A percentile compares a stretch with the other conserved stretches of the same genome.
phyloP scores from a whole-genome alignment of 75 land plant genomes.

The Pseudotsuga menziesii region DNA sequence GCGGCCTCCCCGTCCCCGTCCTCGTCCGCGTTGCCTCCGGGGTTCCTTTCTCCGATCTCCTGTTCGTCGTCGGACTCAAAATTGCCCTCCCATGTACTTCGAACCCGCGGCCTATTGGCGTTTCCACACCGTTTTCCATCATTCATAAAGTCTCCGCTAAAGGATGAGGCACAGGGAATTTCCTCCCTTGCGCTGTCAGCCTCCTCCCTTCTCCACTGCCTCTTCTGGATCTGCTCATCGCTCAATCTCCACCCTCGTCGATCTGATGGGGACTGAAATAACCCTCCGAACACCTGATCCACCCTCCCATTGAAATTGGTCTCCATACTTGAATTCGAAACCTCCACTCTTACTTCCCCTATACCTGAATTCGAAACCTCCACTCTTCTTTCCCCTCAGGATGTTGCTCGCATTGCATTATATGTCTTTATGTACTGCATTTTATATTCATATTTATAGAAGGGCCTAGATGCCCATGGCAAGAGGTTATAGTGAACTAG shows the following conservation, averaged over 20 bases:
- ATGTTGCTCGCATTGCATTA: background rate
- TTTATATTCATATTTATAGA: no score
- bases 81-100: background rate
- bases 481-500: no score
- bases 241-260: slow-evolving; percentile 37
- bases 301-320: slow-evolving; percentile 47
- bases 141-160: slow-evolving; percentile 9
- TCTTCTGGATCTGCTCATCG: slow-evolving; percentile 41
- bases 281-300: slow-evolving; percentile 67
- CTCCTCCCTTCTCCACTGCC: slow-evolving; percentile 39
- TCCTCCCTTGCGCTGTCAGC: slow-evolving; percentile 12
- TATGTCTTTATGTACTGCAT: no score
- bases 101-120: background rate
- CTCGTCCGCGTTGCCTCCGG: slow-evolving; percentile 10
- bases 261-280: slow-evolving; percentile 15
- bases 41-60: slow-evolving; percentile 15
- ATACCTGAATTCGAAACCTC: slow-evolving; percentile 9
- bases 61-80: slow-evolving; percentile 21
- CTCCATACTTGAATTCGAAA: slow-evolving; percentile 29
- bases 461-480: no score
- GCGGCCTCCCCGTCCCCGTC: slow-evolving; percentile 30
- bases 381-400: background rate
- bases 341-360: slow-evolving; percentile 20
- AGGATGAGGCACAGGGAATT: slow-evolving; percentile 14
- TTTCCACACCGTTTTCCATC: background rate